Conservation (phyloP, 192 early-diverging fungal genomes). For the Podila epicladia region DNA sequence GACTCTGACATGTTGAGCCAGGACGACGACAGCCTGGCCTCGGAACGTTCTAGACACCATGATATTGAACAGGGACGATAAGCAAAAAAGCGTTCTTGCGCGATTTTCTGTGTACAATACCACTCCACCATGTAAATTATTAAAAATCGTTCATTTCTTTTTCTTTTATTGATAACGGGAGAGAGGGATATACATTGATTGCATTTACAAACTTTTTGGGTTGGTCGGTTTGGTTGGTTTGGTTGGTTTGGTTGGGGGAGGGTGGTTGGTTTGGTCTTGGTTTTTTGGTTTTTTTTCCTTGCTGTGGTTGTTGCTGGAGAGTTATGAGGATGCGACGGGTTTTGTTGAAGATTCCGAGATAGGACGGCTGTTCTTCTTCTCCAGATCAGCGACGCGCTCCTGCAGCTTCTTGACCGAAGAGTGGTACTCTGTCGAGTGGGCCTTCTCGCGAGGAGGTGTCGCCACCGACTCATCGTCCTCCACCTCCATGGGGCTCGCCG, state of each 20-base stretch:
- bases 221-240: too few relatives aligned
- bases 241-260: too few relatives aligned
- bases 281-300: too few relatives aligned
- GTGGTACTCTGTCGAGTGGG: conserved; percentile 25
- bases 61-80: not conserved
- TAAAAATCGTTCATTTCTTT: not conserved
- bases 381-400: conserved; percentile 40
- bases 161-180: not conserved
- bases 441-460: not conserved
- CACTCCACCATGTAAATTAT: too few relatives aligned
- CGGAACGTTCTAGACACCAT: not conserved
- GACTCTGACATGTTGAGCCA: not conserved
- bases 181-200: not conserved
- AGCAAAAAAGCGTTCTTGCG: not conserved
- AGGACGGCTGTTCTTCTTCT: conserved; percentile 10
- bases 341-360: too few relatives aligned
- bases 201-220: too few relatives aligned
- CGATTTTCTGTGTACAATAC: not conserved
- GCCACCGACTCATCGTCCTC: conserved; percentile 6
- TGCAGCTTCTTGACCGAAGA: conserved; percentile 41
- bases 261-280: too few relatives aligned
- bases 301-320: too few relatives aligned
- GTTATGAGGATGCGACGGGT: too few relatives aligned
- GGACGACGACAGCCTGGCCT: not conserved
- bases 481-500: conserved; percentile 25